Evolutionary conservation across 352 stramenopile genomes (phyloP), one percentile per base, ranked within the genome.

Genomic region (Phytopythium litorale): DNA sequence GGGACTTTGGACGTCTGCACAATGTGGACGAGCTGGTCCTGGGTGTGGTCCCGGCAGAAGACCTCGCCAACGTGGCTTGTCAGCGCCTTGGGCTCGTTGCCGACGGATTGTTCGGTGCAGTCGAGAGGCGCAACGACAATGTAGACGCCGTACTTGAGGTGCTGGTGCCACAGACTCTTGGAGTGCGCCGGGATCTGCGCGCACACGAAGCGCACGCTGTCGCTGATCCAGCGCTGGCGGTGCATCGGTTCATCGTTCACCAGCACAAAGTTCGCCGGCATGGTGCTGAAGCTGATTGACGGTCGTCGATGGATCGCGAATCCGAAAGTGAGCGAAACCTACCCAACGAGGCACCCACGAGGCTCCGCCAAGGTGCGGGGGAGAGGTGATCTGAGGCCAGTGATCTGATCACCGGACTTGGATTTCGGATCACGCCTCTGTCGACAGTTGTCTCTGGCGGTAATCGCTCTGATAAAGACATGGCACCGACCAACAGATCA

Each of bases 41-140:
- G 67, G 23, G 68, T 79, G 57, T 86, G 77, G 58, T 86, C 73
- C 30, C 74, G 73, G 55, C 77, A 86, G 58, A 86, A 78, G 13
- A 86, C 73, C 12, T 62, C 56, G 18, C 75, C 71, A 11, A 72
- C 71, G 28, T 58, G 49, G 51, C 76, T 67, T n/a, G 62, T 38
- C 33, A 85, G 60, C 5, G 68, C 64, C 40, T 63, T 60, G 23
- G 67, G 63, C 4, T 61, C 16, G 7, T 53, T 16, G 19, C 62
- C 62, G 28, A 67, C 63, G 37, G 70, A 63, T 19, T 73, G 65
- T 62, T 82, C 73, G 19, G 60, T 59, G 15, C 69, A 69, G 51
- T 72, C 54, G 3, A 82, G 51, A n/a, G 66, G 63, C n/a, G 66
- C 57, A 53, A 80, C 65, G 42, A 72, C 70, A 11, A 85, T 60